Evolutionary conservation across 306 rosid genomes (phyloP), one percentile per base, ranked within the genome.

Genomic region (Cicer cuneatum): DNA sequence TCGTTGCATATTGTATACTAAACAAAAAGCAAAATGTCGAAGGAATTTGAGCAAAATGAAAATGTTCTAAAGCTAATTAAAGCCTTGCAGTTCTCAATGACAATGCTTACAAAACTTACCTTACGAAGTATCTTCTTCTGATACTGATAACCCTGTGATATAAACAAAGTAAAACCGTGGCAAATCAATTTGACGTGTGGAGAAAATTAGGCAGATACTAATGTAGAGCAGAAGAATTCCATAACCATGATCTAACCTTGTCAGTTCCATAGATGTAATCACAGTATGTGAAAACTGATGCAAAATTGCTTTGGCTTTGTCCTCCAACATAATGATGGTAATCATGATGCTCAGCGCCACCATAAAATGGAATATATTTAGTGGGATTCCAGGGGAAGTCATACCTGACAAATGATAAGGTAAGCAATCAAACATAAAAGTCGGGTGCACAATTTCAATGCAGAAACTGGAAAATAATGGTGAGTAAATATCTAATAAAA

Each of bases 301-400:
- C 96, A 45, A 92, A 94, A 77, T 94, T 94, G 83, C 99, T 94
- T 5, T 92, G 97, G 88, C 99, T 94, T 74, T 86, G 92, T 74
- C 93, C 90, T 66, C 99, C 99, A 77, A 94, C 99, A 81, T 90
- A 94, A 81, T 92, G 97, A 85, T 94, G 97, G 85, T 91, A 94
- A 84, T 94, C 97, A 62, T 94, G 97, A 83, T 94, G 72, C 71
- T 94, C 99, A 54, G 99, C 88, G 11, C 99, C 99, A 40, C 93
- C 99, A 57, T 94, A 94, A 81, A 94, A 90, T 41, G 99, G 99
- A 78, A 94, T 90, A 46, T 76, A 87, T 78, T 90, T 92, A 8
- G 96, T 88, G 68, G 78, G 83, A 78, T 78, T 89, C 99, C 96
- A 92, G 11, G 96, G 97, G 69, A 94, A 86, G 74, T 94, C 96